Evolutionary conservation across 805 yeast species (phyloP), one percentile per base, ranked within the genome.

Genomic region (Starmerella apicola): DNA sequence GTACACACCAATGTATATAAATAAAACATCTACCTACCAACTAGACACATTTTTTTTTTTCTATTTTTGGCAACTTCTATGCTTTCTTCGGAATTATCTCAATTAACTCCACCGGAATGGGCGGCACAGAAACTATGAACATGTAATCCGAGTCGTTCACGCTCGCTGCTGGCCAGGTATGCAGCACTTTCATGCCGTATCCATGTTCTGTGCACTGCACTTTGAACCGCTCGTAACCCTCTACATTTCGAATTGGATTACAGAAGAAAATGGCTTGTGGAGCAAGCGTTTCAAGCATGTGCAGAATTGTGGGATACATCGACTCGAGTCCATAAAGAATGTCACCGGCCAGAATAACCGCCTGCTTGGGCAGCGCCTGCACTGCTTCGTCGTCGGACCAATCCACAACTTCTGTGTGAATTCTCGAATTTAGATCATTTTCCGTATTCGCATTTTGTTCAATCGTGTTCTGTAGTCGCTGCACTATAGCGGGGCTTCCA

Each of bases 71-170:
- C n/a, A n/a, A n/a, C n/a, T n/a, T n/a, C n/a, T n/a, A n/a, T n/a
- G n/a, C n/a, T n/a, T n/a, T n/a, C n/a, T n/a, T n/a, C n/a, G n/a
- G n/a, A n/a, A n/a, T n/a, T 3, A 45, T 28, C 24, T 41, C 44
- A 2, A 46, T 25, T 12, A 45, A 8, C 22, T 46, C 50, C 3
- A 46, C 16, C 12, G 40, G 42, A 3, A 46, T 46, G 2, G 50
- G 49, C 27, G 50, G 50, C 4, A 41, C 22, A 13, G 48, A 43
- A 7, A 36, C 42, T 1, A 46, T 24, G 17, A 36, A 39, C 49
- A 46, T 41, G 32, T 35, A 45, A 12, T 46, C 32, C 4, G 49
- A 17, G 15, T 46, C 50, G 15, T 34, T 36, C 5, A 15, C 20
- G 16, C 38, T 23, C 12, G 22, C 4, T 3, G 38, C 49, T n/a